Percentiles rank a stretch among this genome's conserved stretches.
Conservation (phyloP, 192 early-diverging fungal genomes). For the Chytriomyces confervae region DNA sequence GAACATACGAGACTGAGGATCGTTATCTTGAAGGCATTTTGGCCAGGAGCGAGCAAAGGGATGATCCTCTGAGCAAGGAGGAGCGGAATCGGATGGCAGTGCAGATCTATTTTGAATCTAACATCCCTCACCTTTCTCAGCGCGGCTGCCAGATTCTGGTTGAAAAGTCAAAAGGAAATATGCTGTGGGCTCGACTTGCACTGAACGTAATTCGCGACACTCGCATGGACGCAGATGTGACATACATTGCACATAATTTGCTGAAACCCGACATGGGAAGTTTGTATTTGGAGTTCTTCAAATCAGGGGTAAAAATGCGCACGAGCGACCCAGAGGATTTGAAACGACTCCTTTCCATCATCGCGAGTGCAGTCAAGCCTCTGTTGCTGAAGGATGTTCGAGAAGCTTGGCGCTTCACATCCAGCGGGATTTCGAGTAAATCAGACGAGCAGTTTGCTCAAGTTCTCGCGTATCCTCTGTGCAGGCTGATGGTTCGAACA, state of each 20-base stretch:
- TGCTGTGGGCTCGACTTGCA: neutral
- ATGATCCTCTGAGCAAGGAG: no score
- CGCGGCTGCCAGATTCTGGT: neutral
- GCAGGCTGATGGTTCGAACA: neutral
- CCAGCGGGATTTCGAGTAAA: neutral
- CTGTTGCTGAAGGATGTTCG: neutral
- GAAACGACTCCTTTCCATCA: neutral
- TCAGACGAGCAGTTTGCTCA: neutral
- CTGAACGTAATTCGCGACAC: neutral
- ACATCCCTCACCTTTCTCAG: neutral
- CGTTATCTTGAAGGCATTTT: no score
- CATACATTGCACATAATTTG: neutral
- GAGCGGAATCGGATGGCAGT: neutral
- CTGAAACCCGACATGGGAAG: neutral
- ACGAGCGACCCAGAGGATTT: neutral
- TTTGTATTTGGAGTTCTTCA: neutral
- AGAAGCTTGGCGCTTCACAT: neutral
- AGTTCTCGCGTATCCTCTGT: neutral
- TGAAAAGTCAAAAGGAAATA: neutral
- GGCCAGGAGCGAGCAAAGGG: no score
- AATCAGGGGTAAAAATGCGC: neutral
- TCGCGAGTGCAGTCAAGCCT: neutral
- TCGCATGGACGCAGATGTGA: neutral
- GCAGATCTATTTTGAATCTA: neutral
- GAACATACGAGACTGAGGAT: no score